Base-by-base conservation (phyloP, 176 grass and related monocot genomes). In the Cenchrus purpureus region DNA sequence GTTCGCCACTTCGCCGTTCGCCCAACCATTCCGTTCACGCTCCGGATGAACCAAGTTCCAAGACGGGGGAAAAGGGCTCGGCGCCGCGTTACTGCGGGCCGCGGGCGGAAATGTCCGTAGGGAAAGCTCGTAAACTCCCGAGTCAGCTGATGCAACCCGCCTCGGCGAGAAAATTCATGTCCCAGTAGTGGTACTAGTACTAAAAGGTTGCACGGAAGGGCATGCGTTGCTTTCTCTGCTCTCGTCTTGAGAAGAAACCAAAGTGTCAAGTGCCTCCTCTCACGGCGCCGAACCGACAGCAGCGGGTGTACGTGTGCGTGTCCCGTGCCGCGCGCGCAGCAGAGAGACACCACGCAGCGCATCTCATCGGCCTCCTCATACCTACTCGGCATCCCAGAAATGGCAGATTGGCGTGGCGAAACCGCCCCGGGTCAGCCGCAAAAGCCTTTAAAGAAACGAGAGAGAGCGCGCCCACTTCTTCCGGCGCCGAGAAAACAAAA, bases 121-220 rank as follows among this genome's bases (percentile, higher is more conserved):
- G 68, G 76, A 79, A 59, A 74, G 67, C 37, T 67, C 59, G 13
- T 29, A 29, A 46, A 50, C 25, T 79, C 86, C 17, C 51, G 48
- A 48, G 57, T 73, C 81, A 79, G 58, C 55, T 71, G 85, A 76
- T 3, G 62, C 37, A 56, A 53, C 1, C 3, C 7, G 29, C 28
- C 45, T 20, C 7, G 78, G 29, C 78, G 16, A 42, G 2, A 7
- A 31, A 32, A 17, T 56, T 1, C 6, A 34, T 40, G 51, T 19
- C 29, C 8, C 11, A 32, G 59, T 40, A 40, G 10, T 9, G 11
- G 3, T 10, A 9, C 50, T 49, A 48, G 31, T 49, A 48, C 49
- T 63, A 29, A 63, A 45, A 31, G 29, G 31, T 32, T 3, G 34
- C 32, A 60, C 71, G 48, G 71, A 74, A 54, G 22, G 3, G 32